Conservation (phyloP, 495 filamentous ascomycete species). For the Saxophila tyrrhenica region DNA sequence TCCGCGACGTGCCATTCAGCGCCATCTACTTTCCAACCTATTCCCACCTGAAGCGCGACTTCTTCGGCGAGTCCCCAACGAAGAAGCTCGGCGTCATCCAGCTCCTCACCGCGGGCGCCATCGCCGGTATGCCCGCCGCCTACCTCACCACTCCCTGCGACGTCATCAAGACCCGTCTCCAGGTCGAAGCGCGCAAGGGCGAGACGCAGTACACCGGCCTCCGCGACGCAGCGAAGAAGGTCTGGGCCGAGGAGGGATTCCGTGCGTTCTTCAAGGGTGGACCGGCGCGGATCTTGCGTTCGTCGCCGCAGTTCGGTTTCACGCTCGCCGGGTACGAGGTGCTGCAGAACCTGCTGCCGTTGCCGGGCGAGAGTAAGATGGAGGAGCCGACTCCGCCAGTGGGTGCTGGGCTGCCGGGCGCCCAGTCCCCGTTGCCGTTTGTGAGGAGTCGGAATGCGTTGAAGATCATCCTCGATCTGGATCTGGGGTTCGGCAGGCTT, state of each 20-base stretch:
- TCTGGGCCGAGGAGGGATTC: constrained; percentile 85
- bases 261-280: constrained; percentile 97
- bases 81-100: constrained; percentile 88
- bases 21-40: constrained; percentile 99
- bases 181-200: constrained; percentile 93
- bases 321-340: constrained; percentile 92
- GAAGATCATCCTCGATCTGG: constrained; percentile 90
- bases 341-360: constrained; percentile 69
- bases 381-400: constrained; percentile 25
- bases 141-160: constrained; percentile 97
- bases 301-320: constrained; percentile 95
- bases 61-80: constrained; percentile 80
- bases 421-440: constrained; percentile 63
- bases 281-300: constrained; percentile 84
- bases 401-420: constrained; percentile 43
- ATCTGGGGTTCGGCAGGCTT: constrained; percentile 72
- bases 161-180: constrained; percentile 96
- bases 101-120: constrained; percentile 87
- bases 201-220: constrained; percentile 76
- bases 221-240: constrained; percentile 72
- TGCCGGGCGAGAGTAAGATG: constrained; percentile 46
- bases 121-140: constrained; percentile 96
- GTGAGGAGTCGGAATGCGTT: constrained; percentile 85
- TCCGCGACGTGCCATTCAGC: constrained; percentile 94
- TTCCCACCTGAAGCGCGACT: constrained; percentile 81